These are phyloP conservation scores for Astrothelium subdiscretum DNA, from an alignment of 495 filamentous ascomycete genomes.

Conservation along the genomic window DNA sequence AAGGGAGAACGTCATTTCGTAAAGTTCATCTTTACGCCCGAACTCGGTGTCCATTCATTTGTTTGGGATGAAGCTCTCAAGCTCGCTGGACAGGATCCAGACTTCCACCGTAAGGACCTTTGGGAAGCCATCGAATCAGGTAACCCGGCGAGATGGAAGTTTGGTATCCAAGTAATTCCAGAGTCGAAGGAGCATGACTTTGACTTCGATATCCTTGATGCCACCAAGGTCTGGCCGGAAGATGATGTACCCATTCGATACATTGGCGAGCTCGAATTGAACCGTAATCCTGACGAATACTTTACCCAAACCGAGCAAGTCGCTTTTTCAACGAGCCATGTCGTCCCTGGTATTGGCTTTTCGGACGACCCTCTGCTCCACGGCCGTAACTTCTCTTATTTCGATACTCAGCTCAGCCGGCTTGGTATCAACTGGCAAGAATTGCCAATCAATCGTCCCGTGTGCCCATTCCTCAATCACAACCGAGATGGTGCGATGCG, in stretches of 20 bases:
- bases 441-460: constrained; percentile 67
- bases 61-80: constrained; percentile 87
- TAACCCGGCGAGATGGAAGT: constrained; percentile 69
- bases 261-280: constrained; percentile 73
- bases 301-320: constrained; percentile 76
- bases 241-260: constrained; percentile 67
- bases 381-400: constrained; percentile 79
- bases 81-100: constrained; percentile 68
- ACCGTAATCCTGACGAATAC: constrained; percentile 75
- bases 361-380: constrained; percentile 76
- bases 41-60: constrained; percentile 69
- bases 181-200: constrained; percentile 67
- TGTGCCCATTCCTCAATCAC: constrained; percentile 73
- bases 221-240: constrained; percentile 89
- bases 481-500: constrained; percentile 62
- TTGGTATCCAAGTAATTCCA: constrained; percentile 65
- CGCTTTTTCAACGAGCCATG: constrained; percentile 76
- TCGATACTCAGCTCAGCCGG: constrained; percentile 74
- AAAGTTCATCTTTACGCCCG: constrained; percentile 72
- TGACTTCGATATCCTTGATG: constrained; percentile 82
- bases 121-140: constrained; percentile 68
- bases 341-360: constrained; percentile 81
- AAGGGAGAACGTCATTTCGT: constrained; percentile 64
- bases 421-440: constrained; percentile 81
- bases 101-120: constrained; percentile 81